Percentiles rank a stretch among this genome's conserved stretches.
Evolutionary conservation across 345 rosid genomes (phyloP).

Genomic region (Acer yangbiense): DNA sequence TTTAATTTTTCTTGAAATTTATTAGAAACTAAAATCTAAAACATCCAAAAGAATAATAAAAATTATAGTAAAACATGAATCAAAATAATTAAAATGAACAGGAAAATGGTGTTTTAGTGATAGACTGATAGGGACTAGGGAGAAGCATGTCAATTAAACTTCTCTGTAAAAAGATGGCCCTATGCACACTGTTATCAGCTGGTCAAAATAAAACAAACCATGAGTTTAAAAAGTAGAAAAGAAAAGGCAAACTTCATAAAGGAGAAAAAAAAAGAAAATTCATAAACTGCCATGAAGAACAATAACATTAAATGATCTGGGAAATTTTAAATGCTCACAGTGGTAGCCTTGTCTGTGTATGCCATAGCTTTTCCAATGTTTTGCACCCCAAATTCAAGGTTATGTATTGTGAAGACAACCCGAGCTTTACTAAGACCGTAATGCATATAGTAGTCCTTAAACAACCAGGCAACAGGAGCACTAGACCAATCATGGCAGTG

Average conservation of each 20-base stretch:
- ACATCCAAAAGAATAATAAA: not conserved
- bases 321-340: slow-evolving; percentile 46
- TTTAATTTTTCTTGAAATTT: not conserved
- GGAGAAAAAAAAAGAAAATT: not conserved
- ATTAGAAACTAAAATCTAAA: not conserved
- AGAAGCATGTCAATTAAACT: not conserved
- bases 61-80: too few relatives aligned
- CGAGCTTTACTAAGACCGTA: slow-evolving; percentile 81
- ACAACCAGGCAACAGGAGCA: slow-evolving; percentile 88
- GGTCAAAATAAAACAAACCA: not conserved
- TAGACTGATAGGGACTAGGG: too few relatives aligned
- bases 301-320: not conserved
- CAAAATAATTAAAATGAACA: too few relatives aligned
- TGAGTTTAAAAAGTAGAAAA: slow-evolving; percentile 1
- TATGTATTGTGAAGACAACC: slow-evolving; percentile 88
- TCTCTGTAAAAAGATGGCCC: not conserved
- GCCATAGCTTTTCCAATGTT: slow-evolving; percentile 81
- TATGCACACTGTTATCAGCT: not conserved
- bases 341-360: slow-evolving; percentile 83
- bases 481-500: slow-evolving; percentile 99
- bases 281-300: not conserved
- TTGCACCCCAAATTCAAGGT: slow-evolving; percentile 80
- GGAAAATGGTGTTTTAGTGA: not conserved
- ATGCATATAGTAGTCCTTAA: slow-evolving; percentile 76
- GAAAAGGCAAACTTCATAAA: not conserved